phyloP scores from a whole-genome alignment of 192 early-diverging fungal species.

The Gorgonomyces haynaldii region DNA sequence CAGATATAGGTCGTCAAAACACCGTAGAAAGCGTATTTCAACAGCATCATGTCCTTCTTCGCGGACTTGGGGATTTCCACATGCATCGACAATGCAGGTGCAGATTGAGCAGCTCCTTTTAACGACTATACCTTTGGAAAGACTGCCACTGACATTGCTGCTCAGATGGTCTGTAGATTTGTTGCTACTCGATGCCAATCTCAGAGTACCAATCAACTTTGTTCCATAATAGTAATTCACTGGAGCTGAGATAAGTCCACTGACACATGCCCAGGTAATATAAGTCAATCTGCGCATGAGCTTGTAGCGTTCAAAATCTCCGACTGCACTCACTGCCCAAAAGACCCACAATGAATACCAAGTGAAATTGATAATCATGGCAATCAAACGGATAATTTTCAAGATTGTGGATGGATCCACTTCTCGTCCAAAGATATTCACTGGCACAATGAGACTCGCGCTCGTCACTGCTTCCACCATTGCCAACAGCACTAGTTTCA shows the following conservation, averaged over 20 bases:
- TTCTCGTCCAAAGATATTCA: not conserved
- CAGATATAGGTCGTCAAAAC: not conserved
- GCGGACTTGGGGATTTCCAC: not conserved
- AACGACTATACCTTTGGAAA: too few species aligned
- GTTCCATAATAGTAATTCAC: not conserved
- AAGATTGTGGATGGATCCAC: not conserved
- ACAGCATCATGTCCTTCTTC: not conserved
- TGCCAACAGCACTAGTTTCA: not conserved
- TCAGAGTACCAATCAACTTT: not conserved
- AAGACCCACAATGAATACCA: not conserved
- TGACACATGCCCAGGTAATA: not conserved
- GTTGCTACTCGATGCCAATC: not conserved
- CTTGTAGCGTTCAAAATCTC: not conserved
- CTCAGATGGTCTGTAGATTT: not conserved
- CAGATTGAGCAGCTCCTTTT: not conserved
- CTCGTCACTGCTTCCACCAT: not conserved
- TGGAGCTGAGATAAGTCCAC: not conserved
- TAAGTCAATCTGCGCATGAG: not conserved
- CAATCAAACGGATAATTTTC: not conserved
- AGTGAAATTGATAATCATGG: not conserved
- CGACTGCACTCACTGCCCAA: not conserved
- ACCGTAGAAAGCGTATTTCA: not conserved
- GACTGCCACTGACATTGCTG: not conserved
- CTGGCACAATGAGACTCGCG: not conserved
- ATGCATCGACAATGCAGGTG: not conserved